A percentile compares a stretch with the other conserved stretches of the same genome.
Evolutionary conservation across 1,139 yeast genomes (phyloP).

Genomic region (Hemisphaericaspora xylofermentans): DNA sequence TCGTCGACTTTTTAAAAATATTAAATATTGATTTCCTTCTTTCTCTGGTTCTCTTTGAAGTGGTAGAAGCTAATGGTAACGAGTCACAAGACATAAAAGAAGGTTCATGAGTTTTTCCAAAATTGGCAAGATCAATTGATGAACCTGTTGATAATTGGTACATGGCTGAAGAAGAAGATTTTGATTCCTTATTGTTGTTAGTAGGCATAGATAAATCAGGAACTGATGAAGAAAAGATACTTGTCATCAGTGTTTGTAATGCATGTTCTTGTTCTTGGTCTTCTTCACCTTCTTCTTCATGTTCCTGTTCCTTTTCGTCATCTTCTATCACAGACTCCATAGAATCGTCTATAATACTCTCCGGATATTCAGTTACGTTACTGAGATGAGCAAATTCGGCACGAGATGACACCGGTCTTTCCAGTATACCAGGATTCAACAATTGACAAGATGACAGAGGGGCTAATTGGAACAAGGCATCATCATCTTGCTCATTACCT

Average conservation of each 20-base stretch:
- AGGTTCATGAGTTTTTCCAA: constrained; percentile 45
- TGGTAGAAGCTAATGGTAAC: too few species aligned
- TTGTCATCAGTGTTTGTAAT: neutral
- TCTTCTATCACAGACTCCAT: neutral
- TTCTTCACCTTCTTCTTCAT: neutral
- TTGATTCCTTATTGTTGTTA: constrained; percentile 11
- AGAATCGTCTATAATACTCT: neutral
- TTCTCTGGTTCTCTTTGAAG: constrained; percentile 11
- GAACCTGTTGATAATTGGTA: constrained; percentile 39
- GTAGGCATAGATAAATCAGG: constrained; percentile 28
- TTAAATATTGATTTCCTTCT: constrained; percentile 18
- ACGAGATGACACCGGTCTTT: constrained; percentile 32
- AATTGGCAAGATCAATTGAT: constrained; percentile 40
- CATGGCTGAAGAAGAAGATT: constrained; percentile 14
- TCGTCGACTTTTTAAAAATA: constrained; percentile 21
- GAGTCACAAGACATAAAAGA: constrained; percentile 20
- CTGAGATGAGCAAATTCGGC: constrained; percentile 27
- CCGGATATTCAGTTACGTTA: constrained; percentile 8
- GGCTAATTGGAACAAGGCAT: constrained; percentile 12
- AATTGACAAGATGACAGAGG: constrained; percentile 11
- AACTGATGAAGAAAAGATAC: constrained; percentile 18
- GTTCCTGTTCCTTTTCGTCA: too few species aligned
- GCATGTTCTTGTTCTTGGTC: neutral
- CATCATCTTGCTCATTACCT: constrained; percentile 12
- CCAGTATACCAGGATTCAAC: constrained; percentile 7